Evolutionary conservation across 139 green algal genomes (phyloP), one percentile per base, ranked within the genome.

Genomic region (Deuterostichococcus epilithicus): DNA sequence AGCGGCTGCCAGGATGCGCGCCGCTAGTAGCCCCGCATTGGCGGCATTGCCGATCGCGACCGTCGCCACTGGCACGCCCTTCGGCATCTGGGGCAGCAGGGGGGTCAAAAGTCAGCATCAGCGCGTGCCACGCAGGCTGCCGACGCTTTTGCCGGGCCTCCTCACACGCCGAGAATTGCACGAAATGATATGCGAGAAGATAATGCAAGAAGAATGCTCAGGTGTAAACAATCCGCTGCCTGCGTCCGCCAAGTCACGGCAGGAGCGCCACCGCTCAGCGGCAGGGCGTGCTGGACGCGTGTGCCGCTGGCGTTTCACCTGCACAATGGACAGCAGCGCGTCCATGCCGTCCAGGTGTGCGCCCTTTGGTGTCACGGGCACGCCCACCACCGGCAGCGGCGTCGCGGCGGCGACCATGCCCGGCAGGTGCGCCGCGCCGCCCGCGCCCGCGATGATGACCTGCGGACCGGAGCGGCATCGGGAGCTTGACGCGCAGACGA

Each of bases 351-450:
- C 95, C n/a, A 99, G 83, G 75, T 95, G 86, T 1, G 89, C 84
- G 0, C 92, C 94, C 1, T 78, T 58, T 25, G 94, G 94, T 76
- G 85, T 92, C 28, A 98, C 93, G 0, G 96, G 96, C 58, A 99
- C 96, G 26, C 96, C 96, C 58, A 99, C 90, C 1, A 98, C 95
- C 13, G 96, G 96, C 34, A 99, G 88, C 5, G 96, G 92, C 5
- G 95, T 98, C 84, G 98, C 91, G 39, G 94, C 88, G 0, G 96
- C 96, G 35, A 98, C 92, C 95, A 99, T 99, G 71, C 96, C 96
- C 20, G 95, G 95, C 76, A 99, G 85, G 81, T 99, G 95, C 6
- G 95, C 95, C 1, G 95, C 95, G 60, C 95, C 95, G 38, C 95
- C 95, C 36, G 95, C 95, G 22, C 96, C 95, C 1, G 95, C 96